Percentiles rank a stretch among this genome's conserved stretches.
Evolutionary conservation across 2,329 filamentous ascomycete species (phyloP).

Genomic region (Talaromyces sp.): DNA sequence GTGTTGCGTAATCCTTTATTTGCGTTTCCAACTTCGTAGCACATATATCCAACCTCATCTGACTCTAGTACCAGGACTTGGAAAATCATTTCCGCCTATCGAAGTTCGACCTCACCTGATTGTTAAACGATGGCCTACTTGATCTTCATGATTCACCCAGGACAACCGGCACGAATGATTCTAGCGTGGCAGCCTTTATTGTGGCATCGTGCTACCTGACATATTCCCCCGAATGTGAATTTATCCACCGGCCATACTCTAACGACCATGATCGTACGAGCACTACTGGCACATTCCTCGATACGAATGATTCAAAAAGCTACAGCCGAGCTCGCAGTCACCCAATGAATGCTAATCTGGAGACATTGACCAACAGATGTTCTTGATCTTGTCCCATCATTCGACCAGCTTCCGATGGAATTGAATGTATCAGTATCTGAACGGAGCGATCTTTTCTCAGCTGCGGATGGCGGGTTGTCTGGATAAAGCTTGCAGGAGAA

Average conservation of each 20-base stretch:
- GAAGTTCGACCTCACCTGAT: not conserved
- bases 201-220: not conserved
- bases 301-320: not conserved
- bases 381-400: not conserved
- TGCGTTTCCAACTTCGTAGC: not conserved
- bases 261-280: not conserved
- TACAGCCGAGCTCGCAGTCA: not conserved
- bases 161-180: not conserved
- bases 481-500: not conserved
- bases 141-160: not conserved
- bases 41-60: not conserved
- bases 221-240: not conserved
- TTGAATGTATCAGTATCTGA: not conserved
- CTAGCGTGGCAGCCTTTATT: not conserved
- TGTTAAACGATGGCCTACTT: not conserved
- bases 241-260: not conserved
- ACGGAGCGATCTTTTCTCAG: not conserved
- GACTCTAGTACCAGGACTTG: not conserved
- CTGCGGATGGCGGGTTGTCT: not conserved
- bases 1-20: constrained; percentile 1
- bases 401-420: not conserved
- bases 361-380: not conserved
- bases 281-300: not conserved
- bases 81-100: not conserved
- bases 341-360: not conserved